These are phyloP conservation scores for Fusarium armeniacum DNA, from an alignment of 2,329 filamentous ascomycete genomes.

Conservation along the genomic window DNA sequence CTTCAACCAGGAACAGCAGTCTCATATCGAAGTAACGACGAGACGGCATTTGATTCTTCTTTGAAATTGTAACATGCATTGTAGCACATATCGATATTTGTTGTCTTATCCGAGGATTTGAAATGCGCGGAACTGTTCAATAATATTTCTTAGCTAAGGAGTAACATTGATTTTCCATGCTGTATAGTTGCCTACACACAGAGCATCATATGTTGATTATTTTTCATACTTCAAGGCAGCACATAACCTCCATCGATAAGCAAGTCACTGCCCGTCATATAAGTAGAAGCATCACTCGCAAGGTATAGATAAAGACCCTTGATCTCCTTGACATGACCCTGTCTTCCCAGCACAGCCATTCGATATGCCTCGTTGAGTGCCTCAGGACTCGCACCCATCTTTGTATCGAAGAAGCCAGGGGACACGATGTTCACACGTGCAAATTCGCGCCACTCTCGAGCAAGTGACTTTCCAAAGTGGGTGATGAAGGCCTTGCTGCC, in stretches of 20 bases:
- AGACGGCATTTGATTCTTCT: not conserved
- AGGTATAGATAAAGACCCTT: conserved; percentile 71
- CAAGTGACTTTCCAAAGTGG: conserved; percentile 67
- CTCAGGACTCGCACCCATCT: conserved; percentile 62
- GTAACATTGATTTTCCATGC: not conserved
- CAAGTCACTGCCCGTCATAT: conserved; percentile 40
- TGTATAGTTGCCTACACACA: no score
- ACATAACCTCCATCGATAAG: conserved; percentile 41
- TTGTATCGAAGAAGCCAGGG: conserved; percentile 64
- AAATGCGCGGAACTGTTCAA: not conserved
- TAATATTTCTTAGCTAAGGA: not conserved
- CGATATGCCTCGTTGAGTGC: conserved; percentile 62
- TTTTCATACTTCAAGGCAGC: conserved; percentile 6
- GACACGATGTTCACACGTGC: conserved; percentile 68
- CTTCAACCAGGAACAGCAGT: not conserved
- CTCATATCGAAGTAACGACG: not conserved
- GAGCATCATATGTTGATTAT: not conserved
- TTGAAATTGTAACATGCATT: not conserved
- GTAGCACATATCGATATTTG: not conserved
- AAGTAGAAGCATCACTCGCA: conserved; percentile 61
- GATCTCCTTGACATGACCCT: conserved; percentile 74
- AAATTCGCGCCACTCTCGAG: conserved; percentile 69
- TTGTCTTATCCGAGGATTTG: fast-evolving
- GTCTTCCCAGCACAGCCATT: conserved; percentile 67
- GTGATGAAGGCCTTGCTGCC: conserved; percentile 67